A percentile compares a stretch with the other conserved stretches of the same genome.
phyloP scores from a whole-genome alignment of 2,329 filamentous ascomycete genomes.

The Escovopsis sp. region DNA sequence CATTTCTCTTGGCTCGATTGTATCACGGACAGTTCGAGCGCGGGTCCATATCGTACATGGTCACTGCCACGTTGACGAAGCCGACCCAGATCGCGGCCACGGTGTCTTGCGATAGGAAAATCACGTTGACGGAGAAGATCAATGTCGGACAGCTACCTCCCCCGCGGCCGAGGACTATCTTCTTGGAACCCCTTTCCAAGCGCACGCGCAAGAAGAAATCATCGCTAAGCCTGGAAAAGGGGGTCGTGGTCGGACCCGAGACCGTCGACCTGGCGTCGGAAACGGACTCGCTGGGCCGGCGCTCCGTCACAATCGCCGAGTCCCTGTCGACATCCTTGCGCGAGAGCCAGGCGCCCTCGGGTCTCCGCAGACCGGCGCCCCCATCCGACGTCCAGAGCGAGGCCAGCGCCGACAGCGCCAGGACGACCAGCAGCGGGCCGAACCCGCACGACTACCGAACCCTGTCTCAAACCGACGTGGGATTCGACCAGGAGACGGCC shows the following conservation, averaged over 20 bases:
- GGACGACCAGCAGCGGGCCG: slow-evolving; percentile 49
- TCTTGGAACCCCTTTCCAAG: slow-evolving; percentile 72
- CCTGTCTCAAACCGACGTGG: slow-evolving; percentile 15
- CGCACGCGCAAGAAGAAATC: slow-evolving; percentile 47
- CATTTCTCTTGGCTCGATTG: too few relatives aligned
- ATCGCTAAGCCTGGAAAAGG: slow-evolving; percentile 24
- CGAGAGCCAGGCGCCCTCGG: slow-evolving; percentile 14
- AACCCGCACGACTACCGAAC: slow-evolving; percentile 32
- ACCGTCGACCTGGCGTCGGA: slow-evolving; percentile 20
- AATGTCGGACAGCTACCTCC: slow-evolving; percentile 63
- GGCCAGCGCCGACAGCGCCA: slow-evolving; percentile 52
- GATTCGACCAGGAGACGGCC: slow-evolving; percentile 14
- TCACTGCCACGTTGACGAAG: slow-evolving; percentile 78
- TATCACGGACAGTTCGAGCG: slow-evolving; percentile 61
- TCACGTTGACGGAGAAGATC: slow-evolving; percentile 66
- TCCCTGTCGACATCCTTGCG: slow-evolving; percentile 10
- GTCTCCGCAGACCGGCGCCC: slow-evolving; percentile 20
- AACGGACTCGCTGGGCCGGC: slow-evolving; percentile 23
- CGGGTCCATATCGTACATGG: slow-evolving; percentile 80
- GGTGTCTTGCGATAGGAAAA: slow-evolving; percentile 62
- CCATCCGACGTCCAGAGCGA: slow-evolving; percentile 47
- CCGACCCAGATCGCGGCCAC: slow-evolving; percentile 76
- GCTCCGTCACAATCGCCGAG: slow-evolving; percentile 25
- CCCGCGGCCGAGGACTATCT: slow-evolving; percentile 70
- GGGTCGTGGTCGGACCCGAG: slow-evolving; percentile 27